A percentile compares a stretch with the other conserved stretches of the same genome.
Evolutionary conservation across 495 filamentous ascomycete species (phyloP).

Genomic region (Penicillium paxilli): DNA sequence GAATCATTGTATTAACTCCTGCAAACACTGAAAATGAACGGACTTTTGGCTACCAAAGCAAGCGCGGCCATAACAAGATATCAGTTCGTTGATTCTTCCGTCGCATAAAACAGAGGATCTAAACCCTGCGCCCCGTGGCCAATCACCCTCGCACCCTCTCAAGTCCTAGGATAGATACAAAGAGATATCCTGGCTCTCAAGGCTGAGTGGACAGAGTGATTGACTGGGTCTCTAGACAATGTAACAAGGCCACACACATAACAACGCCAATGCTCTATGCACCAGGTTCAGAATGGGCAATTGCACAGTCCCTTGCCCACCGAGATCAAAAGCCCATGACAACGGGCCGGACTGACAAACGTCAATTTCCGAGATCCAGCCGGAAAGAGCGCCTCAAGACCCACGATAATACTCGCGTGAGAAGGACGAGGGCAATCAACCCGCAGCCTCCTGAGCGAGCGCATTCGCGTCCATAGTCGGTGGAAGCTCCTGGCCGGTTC

Average conservation of each 20-base stretch:
- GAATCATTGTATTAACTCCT: constrained; percentile 12
- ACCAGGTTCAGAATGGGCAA: constrained; percentile 9
- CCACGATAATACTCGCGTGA: constrained; percentile 32
- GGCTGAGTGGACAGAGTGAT: constrained; percentile 3
- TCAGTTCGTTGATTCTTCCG: constrained; percentile 30
- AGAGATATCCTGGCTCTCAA: constrained; percentile 2
- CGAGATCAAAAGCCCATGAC: constrained; percentile 25
- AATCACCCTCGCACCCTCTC: constrained; percentile 12
- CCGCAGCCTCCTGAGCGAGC: constrained; percentile 29
- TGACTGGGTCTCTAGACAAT: constrained; percentile 11
- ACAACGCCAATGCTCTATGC: constrained; percentile 7
- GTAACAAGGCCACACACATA: constrained; percentile 16
- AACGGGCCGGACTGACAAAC: constrained; percentile 21
- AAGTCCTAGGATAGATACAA: not conserved
- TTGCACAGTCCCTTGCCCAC: constrained; percentile 25
- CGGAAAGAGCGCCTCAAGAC: constrained; percentile 29
- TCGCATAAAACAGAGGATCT: constrained; percentile 26
- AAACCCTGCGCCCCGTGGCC: constrained; percentile 14
- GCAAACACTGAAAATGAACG: constrained; percentile 25
- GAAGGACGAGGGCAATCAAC: constrained; percentile 25
- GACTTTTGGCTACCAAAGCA: constrained; percentile 36
- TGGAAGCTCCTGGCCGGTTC: constrained; percentile 30
- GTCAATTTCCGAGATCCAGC: constrained; percentile 22
- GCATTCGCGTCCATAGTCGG: constrained; percentile 16
- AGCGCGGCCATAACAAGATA: constrained; percentile 35